Evolutionary conservation across 2,329 filamentous ascomycete species (phyloP).

Genomic region (Beauveria australis): DNA sequence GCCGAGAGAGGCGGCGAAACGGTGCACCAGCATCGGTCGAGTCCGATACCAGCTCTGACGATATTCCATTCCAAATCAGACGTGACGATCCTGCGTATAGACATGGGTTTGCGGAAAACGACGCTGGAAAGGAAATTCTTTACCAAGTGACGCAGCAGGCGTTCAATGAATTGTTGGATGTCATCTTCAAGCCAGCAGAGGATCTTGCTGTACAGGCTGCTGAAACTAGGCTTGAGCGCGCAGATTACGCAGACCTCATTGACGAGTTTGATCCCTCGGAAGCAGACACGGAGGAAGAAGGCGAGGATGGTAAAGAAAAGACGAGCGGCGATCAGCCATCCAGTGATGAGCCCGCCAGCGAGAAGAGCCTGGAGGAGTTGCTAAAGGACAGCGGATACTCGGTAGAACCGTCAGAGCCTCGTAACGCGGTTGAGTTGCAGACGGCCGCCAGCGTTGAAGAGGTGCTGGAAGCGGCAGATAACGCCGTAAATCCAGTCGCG

Average conservation of each 20-base stretch:
- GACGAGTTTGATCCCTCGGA: slow-evolving; percentile 26
- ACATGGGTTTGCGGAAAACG: slow-evolving; percentile 58
- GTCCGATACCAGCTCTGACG: neutral
- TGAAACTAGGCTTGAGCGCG: slow-evolving; percentile 53
- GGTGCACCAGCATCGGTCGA: neutral
- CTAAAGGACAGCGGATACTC: slow-evolving; percentile 38
- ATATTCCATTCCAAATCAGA: slow-evolving; percentile 56
- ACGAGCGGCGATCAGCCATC: neutral
- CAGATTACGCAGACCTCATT: slow-evolving; percentile 44
- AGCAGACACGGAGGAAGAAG: slow-evolving; percentile 15
- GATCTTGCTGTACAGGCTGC: slow-evolving; percentile 63
- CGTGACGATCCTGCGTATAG: neutral
- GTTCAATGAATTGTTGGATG: slow-evolving; percentile 85
- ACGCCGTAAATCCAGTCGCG: slow-evolving; percentile 14
- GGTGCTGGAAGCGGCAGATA: slow-evolving; percentile 12
- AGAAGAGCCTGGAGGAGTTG: slow-evolving; percentile 27
- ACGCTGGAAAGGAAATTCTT: slow-evolving; percentile 79
- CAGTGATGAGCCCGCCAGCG: neutral
- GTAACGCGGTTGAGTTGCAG: slow-evolving; percentile 27
- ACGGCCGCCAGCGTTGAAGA: slow-evolving; percentile 18
- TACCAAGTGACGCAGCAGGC: slow-evolving; percentile 86
- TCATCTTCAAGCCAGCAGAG: slow-evolving; percentile 75
- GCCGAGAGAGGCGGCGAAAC: neutral
- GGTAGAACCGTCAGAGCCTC: slow-evolving; percentile 24
- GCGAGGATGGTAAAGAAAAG: slow-evolving; percentile 19